These are phyloP conservation scores for Teratosphaeria nubilosa DNA, from an alignment of 2,329 filamentous ascomycete species.

Conservation along the genomic window DNA sequence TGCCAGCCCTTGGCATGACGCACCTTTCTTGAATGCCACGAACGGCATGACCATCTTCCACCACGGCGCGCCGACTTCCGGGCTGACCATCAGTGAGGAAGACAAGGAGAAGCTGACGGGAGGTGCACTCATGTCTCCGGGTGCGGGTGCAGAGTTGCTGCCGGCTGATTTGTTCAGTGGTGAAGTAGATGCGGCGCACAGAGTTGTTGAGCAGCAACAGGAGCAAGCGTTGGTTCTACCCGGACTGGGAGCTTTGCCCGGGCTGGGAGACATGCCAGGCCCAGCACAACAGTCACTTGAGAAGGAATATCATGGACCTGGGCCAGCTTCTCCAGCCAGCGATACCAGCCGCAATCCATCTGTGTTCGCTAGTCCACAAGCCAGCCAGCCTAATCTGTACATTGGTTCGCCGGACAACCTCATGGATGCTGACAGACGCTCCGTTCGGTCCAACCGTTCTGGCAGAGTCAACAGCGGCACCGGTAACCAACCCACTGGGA, in stretches of 20 bases:
- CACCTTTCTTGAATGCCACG: constrained; percentile 46
- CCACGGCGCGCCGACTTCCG: constrained; percentile 25
- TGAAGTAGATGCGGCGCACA: constrained; percentile 19
- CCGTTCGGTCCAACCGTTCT: constrained; percentile 41
- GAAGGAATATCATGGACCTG: constrained; percentile 13
- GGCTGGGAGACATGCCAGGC: constrained; percentile 31
- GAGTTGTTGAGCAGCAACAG: constrained; percentile 1
- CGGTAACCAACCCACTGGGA: constrained; percentile 29
- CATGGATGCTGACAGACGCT: constrained; percentile 36
- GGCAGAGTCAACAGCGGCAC: constrained; percentile 32
- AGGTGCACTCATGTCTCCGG: constrained; percentile 65
- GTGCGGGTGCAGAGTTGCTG: constrained; percentile 57
- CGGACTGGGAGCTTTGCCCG: constrained; percentile 27
- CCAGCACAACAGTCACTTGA: constrained; percentile 8
- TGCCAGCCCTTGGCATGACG: constrained; percentile 22
- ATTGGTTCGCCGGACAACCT: constrained; percentile 30
- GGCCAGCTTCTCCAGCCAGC: constrained; percentile 35
- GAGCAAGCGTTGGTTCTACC: constrained; percentile 18
- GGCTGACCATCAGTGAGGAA: constrained; percentile 47
- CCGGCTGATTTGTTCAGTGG: constrained; percentile 51
- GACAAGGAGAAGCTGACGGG: constrained; percentile 52
- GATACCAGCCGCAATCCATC: constrained; percentile 31
- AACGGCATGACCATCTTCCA: constrained; percentile 49
- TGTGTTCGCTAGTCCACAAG: constrained; percentile 38
- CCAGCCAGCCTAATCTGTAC: constrained; percentile 35